Evolutionary conservation across 2,329 filamentous ascomycete genomes (phyloP).

Genomic region (Biscogniauxia sp.): DNA sequence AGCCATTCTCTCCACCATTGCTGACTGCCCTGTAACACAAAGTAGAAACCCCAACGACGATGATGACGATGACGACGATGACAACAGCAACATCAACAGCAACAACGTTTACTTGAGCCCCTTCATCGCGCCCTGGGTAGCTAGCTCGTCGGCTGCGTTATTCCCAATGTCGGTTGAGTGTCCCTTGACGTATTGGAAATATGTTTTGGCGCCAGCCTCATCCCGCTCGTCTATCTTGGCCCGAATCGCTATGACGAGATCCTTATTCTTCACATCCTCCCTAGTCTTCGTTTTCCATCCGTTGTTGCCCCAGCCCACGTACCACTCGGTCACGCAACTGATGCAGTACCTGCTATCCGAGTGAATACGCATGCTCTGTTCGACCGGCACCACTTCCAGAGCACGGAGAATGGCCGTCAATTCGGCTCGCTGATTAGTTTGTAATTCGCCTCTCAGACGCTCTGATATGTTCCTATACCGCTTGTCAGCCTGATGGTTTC

Average conservation of each 20-base stretch:
- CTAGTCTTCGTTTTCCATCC: conserved; percentile 73
- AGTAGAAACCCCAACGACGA: background rate
- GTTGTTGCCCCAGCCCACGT: conserved; percentile 69
- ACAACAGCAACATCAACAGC: no score
- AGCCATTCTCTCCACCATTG: background rate
- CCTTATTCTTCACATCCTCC: conserved; percentile 80
- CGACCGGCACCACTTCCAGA: conserved; percentile 68
- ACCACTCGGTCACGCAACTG: conserved; percentile 86
- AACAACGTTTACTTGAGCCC: background rate
- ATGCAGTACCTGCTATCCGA: conserved; percentile 93
- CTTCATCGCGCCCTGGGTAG: conserved; percentile 59
- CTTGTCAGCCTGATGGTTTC: conserved; percentile 14
- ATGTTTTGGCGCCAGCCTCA: conserved; percentile 57
- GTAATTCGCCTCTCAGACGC: conserved; percentile 66
- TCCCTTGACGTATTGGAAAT: conserved; percentile 88
- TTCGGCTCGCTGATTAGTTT: conserved; percentile 97
- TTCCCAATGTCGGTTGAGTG: conserved; percentile 75
- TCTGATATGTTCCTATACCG: conserved; percentile 64
- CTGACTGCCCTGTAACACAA: background rate
- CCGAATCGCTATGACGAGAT: conserved; percentile 73
- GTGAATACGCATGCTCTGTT: conserved; percentile 70
- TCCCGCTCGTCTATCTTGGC: conserved; percentile 68
- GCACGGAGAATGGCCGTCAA: conserved; percentile 83
- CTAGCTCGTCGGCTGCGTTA: conserved; percentile 73
- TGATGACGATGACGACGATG: no score